A percentile compares a stretch with the other conserved stretches of the same genome.
These are phyloP conservation scores for Corymbia maculata DNA, from an alignment of 345 rosid genomes.

Conservation along the genomic window DNA sequence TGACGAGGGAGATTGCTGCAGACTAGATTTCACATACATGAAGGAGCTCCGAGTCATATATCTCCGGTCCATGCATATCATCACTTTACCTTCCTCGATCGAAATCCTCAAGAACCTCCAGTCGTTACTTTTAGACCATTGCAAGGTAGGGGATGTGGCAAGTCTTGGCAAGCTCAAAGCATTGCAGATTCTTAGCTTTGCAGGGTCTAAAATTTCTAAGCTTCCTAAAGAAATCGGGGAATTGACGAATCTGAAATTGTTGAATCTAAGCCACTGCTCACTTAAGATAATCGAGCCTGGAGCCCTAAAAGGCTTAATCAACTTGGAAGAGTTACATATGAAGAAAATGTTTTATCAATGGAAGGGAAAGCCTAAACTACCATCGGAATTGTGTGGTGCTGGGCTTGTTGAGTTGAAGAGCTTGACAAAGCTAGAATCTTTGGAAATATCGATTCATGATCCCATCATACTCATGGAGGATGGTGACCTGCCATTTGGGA, in stretches of 20 bases:
- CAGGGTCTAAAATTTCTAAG: no score
- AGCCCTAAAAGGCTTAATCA: neutral
- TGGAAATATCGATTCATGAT: neutral
- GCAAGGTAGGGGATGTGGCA: neutral
- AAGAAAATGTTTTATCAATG: neutral
- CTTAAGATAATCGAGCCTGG: fast-evolving
- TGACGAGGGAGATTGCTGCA: no score
- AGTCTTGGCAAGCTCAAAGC: no score
- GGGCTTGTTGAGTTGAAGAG: neutral
- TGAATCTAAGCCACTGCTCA: no score
- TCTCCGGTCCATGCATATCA: neutral
- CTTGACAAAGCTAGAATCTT: neutral
- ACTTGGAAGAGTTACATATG: neutral
- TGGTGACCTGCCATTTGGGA: neutral
- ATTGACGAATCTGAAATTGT: no score
- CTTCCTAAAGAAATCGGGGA: no score
- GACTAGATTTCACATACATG: neutral
- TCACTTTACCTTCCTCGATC: neutral
- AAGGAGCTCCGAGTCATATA: neutral
- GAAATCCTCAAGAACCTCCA: neutral
- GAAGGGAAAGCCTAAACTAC: neutral
- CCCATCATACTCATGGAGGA: neutral
- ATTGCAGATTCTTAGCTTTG: no score
- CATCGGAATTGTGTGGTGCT: neutral
- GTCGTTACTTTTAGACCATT: neutral